Evolutionary conservation across 2,329 filamentous ascomycete species (phyloP), one percentile per base, ranked within the genome.

Genomic region (Calonectria ilicicola): DNA sequence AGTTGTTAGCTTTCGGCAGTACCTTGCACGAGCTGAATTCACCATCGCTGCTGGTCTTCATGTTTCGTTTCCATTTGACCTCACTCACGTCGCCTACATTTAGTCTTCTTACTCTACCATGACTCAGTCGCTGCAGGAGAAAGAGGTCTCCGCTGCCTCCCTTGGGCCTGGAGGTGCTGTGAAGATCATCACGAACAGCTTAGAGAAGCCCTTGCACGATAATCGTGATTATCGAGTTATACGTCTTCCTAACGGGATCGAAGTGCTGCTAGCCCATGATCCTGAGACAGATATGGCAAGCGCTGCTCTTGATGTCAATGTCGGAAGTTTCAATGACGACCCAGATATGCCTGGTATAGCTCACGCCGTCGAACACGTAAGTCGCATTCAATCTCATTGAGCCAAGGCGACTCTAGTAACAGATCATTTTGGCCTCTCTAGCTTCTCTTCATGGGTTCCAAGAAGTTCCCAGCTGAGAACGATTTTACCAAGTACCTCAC

Each of bases 381-480:
- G 85, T 29, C 62, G 53, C 64, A 56, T 53, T 70, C 70, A 23
- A 66, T 49, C 29, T 32, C n/a, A n/a, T n/a, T n/a, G 58, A 60
- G 58, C 35, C 27, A 53, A 15, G 38, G 40, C 62, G 35, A 8
- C 15, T n/a, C 40, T 21, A 2, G 38, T 64, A 47, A 53, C 77
- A 79, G 62, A 80, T 63, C 15, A 46, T n/a, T 26, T 6, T 66
- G 27, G 67, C 29, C 8, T n/a, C 14, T 40, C 40, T 65, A 92
- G 89, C 87, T 98, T 76, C 87, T 99, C 27, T 99, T 99, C 87
- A 98, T 99, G 97, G 97, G 97, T 62, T 99, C 97, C 9, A 93
- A 98, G 84, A 99, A 98, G 91, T 99, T 97, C 81, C 97, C 97
- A 0, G 91, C 93, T 82, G 96, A 98, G 85, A 98, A 99, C 84